Evolutionary conservation across 2,329 filamentous ascomycete species (phyloP).

Genomic region (Fusarium nurragi): DNA sequence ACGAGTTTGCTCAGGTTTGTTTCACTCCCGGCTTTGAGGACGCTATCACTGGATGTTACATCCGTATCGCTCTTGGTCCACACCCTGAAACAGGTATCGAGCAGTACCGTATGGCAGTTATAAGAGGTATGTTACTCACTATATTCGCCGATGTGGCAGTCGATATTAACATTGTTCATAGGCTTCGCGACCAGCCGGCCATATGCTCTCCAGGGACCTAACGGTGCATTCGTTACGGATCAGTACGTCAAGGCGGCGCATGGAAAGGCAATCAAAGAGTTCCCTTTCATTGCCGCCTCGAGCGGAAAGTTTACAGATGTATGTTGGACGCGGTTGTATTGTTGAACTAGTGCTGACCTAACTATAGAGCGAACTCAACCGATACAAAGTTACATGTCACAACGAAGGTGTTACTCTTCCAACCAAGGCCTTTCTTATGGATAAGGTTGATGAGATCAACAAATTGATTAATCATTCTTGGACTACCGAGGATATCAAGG

Average conservation of each 20-base stretch:
- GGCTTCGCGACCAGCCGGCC: slow-evolving; percentile 81
- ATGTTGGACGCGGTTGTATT: slow-evolving; percentile 41
- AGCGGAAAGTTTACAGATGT: slow-evolving; percentile 87
- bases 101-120: slow-evolving; percentile 86
- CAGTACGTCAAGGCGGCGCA: slow-evolving; percentile 85
- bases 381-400: slow-evolving; percentile 79
- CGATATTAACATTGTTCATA: slow-evolving; percentile 51
- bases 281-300: slow-evolving; percentile 90
- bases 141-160: background rate
- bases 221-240: slow-evolving; percentile 82
- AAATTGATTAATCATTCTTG: slow-evolving; percentile 80
- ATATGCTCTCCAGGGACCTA: slow-evolving; percentile 83
- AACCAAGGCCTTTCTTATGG: slow-evolving; percentile 72
- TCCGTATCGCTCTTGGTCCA: slow-evolving; percentile 83
- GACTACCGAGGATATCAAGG: slow-evolving; percentile 83
- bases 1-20: slow-evolving; percentile 88
- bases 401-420: slow-evolving; percentile 78
- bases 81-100: slow-evolving; percentile 77
- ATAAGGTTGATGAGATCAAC: slow-evolving; percentile 85
- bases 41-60: slow-evolving; percentile 83
- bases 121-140: slow-evolving; percentile 72
- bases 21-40: slow-evolving; percentile 92
- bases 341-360: slow-evolving; percentile 35
- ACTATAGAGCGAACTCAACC: slow-evolving; percentile 76
- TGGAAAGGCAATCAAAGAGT: slow-evolving; percentile 84